These are phyloP conservation scores for Teratosphaeria epicoccoides DNA, from an alignment of 2,329 filamentous ascomycete genomes.

Conservation along the genomic window DNA sequence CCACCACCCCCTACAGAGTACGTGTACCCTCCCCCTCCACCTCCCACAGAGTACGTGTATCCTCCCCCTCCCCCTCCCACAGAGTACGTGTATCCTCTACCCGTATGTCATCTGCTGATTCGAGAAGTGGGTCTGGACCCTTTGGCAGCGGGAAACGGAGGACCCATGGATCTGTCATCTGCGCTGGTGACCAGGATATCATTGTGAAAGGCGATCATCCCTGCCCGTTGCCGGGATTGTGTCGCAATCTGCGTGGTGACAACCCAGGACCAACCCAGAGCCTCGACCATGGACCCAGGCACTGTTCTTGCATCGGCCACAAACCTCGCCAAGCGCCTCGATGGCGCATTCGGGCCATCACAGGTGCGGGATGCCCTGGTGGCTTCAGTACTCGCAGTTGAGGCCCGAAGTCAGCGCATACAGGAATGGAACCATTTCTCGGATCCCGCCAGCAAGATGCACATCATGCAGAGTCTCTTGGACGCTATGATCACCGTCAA, in stretches of 20 bases:
- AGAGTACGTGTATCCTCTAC: no score
- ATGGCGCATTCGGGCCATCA: neutral
- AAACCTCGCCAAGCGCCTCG: neutral
- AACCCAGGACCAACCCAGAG: no score
- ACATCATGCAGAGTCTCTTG: slow-evolving; percentile 6
- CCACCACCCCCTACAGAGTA: no score
- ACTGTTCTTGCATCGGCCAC: neutral
- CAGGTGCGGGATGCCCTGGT: neutral
- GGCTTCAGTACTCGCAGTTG: neutral
- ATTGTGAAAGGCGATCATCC: no score
- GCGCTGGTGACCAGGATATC: no score
- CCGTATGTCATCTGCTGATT: no score
- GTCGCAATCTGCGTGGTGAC: no score
- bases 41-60: no score
- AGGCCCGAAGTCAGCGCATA: slow-evolving; percentile 5
- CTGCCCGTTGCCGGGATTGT: no score
- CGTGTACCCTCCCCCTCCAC: no score
- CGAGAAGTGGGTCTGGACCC: neutral
- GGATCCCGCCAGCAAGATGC: slow-evolving; percentile 4
- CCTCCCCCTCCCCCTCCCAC: no score
- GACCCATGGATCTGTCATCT: no score
- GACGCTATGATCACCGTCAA: slow-evolving; percentile 9
- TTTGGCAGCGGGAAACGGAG: neutral
- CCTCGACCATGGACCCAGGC: neutral
- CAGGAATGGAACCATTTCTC: slow-evolving; percentile 13